phyloP scores from a whole-genome alignment of 495 filamentous ascomycete genomes.

The Penicillium pulvis region DNA sequence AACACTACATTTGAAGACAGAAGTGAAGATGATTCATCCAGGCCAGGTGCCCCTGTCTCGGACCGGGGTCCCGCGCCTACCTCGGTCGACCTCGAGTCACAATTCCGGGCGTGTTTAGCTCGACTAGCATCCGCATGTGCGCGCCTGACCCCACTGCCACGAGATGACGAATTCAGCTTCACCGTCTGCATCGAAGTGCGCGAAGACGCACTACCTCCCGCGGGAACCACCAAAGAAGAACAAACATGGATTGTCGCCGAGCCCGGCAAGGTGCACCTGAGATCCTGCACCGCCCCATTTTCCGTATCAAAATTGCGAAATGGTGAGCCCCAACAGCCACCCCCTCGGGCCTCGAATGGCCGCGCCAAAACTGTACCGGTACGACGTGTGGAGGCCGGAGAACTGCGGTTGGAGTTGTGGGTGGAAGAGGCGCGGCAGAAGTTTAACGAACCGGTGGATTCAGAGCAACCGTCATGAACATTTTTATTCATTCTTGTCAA shows the following conservation, averaged over 20 bases:
- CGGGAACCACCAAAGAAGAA: constrained; percentile 60
- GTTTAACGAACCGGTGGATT: constrained; percentile 52
- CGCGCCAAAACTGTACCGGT: constrained; percentile 56
- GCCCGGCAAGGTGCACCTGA: constrained; percentile 48
- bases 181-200: constrained; percentile 85
- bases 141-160: constrained; percentile 64
- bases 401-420: constrained; percentile 57
- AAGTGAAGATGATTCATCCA: constrained; percentile 47
- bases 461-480: constrained; percentile 43
- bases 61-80: constrained; percentile 37
- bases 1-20: constrained; percentile 56
- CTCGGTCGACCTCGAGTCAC: constrained; percentile 67
- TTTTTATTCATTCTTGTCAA: constrained; percentile 20
- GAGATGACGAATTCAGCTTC: constrained; percentile 72
- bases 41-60: constrained; percentile 39
- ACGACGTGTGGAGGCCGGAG: constrained; percentile 55
- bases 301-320: constrained; percentile 48
- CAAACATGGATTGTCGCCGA: constrained; percentile 58
- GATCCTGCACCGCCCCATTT: constrained; percentile 49
- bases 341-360: constrained; percentile 44
- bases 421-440: constrained; percentile 59
- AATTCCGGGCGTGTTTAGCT: constrained; percentile 64
- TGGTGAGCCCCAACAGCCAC: constrained; percentile 40
- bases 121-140: constrained; percentile 56
- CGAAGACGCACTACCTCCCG: constrained; percentile 72